A percentile compares a stretch with the other conserved stretches of the same genome.
phyloP scores from a whole-genome alignment of 129 eudicot genomes.

The Flaveria sonorensis region DNA sequence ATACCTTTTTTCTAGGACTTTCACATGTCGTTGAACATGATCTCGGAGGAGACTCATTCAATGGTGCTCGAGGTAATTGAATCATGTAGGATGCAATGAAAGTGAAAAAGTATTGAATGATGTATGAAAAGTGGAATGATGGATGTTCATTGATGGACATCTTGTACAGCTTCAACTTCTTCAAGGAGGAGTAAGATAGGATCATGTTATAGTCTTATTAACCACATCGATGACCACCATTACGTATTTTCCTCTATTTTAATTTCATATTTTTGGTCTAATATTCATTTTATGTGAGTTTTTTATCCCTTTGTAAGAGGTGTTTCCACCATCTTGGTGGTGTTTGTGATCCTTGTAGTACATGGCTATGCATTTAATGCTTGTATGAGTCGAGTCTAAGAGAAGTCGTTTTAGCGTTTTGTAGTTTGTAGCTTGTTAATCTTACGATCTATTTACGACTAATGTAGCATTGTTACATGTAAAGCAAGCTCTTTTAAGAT shows the following conservation, averaged over 20 bases:
- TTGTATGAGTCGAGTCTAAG: slow-evolving; percentile 30
- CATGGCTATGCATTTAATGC: slow-evolving; percentile 23
- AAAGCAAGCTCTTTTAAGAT: not conserved
- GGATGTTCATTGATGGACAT: slow-evolving; percentile 11
- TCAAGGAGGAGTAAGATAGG: slow-evolving; percentile 31
- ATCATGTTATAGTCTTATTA: slow-evolving; percentile 30
- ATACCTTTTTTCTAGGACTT: slow-evolving; percentile 59
- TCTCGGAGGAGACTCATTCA: slow-evolving; percentile 82
- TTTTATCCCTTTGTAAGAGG: slow-evolving; percentile 3
- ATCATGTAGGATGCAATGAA: slow-evolving; percentile 78
- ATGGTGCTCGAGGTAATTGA: slow-evolving; percentile 90
- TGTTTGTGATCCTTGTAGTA: slow-evolving; percentile 18
- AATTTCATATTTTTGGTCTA: slow-evolving; percentile 31
- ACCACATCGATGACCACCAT: slow-evolving; percentile 34
- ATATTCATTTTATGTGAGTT: slow-evolving; percentile 33
- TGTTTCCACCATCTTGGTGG: slow-evolving; percentile 35
- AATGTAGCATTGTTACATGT: slow-evolving; percentile 11
- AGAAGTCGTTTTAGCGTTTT: slow-evolving; percentile 5
- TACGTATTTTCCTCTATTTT: slow-evolving; percentile 24
- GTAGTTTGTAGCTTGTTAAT: slow-evolving; percentile 25
- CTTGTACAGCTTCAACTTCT: slow-evolving; percentile 50
- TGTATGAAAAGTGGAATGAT: slow-evolving; percentile 16
- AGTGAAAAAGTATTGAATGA: slow-evolving; percentile 17
- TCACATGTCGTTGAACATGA: slow-evolving; percentile 91
- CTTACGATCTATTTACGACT: not conserved